A percentile compares a stretch with the other conserved stretches of the same genome.
phyloP scores from a whole-genome alignment of 2,329 filamentous ascomycete genomes.

The Cyphellophora attinorum region DNA sequence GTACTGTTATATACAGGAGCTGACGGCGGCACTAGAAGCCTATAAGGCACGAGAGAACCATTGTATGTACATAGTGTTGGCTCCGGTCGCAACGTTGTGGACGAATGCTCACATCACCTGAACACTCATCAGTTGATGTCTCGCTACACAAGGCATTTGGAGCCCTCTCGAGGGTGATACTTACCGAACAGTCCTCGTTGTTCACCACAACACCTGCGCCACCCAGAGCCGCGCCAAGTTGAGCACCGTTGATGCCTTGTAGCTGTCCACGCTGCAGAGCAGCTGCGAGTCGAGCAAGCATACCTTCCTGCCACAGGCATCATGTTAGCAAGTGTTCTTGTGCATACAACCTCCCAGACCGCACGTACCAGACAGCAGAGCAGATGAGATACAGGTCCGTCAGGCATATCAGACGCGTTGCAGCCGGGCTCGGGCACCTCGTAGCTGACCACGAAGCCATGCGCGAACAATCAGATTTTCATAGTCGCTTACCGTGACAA shows the following conservation, averaged over 20 bases:
- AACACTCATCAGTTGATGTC: no score
- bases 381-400: slow-evolving; percentile 12
- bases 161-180: slow-evolving; percentile 16
- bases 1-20: no score
- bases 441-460: slow-evolving; percentile 13
- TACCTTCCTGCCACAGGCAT: slow-evolving; percentile 28
- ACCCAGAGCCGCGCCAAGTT: slow-evolving; percentile 22
- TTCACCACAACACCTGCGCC: slow-evolving; percentile 27
- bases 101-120: no score
- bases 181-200: slow-evolving; percentile 37
- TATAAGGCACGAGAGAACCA: no score
- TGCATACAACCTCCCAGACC: slow-evolving; percentile 11
- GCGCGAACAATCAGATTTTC: slow-evolving; percentile 16
- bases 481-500: slow-evolving; percentile 41
- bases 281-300: slow-evolving; percentile 35
- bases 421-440: no score
- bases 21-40: no score
- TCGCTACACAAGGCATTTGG: no score
- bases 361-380: slow-evolving; percentile 4
- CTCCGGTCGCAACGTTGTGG: no score
- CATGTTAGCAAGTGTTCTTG: neutral
- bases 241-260: slow-evolving; percentile 17
- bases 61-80: no score
- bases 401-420: neutral
- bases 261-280: slow-evolving; percentile 30